These are phyloP conservation scores for Pestalotiopsis sp. DNA, from an alignment of 2,329 filamentous ascomycete species.

Conservation along the genomic window DNA sequence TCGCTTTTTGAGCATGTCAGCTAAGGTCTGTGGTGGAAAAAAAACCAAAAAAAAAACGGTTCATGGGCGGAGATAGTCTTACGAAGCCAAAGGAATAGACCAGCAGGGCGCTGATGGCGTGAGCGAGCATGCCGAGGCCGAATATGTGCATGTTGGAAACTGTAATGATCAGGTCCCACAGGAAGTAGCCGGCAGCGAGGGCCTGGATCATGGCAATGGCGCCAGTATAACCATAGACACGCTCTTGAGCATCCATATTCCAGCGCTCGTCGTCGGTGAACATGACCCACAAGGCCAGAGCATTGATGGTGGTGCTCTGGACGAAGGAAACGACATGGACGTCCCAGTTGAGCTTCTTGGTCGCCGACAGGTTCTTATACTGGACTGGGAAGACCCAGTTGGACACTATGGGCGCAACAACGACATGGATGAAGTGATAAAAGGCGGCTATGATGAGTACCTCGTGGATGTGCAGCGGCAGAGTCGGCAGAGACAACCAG, in stretches of 20 bases:
- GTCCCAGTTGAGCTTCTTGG: constrained; percentile 78
- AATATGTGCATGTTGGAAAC: constrained; percentile 69
- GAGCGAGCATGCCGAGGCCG: constrained; percentile 73
- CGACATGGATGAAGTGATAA: constrained; percentile 68
- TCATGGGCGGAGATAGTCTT: constrained; percentile 38
- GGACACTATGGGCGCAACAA: constrained; percentile 69
- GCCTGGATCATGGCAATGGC: constrained; percentile 72
- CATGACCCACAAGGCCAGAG: constrained; percentile 73
- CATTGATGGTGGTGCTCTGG: constrained; percentile 73
- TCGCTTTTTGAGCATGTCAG: constrained; percentile 49
- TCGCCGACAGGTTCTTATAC: constrained; percentile 62
- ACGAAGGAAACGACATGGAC: constrained; percentile 83
- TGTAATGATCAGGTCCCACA: constrained; percentile 79
- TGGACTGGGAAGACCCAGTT: constrained; percentile 58
- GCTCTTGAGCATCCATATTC: constrained; percentile 65
- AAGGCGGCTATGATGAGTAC: constrained; percentile 64
- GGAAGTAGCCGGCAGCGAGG: constrained; percentile 77
- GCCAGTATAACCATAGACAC: constrained; percentile 78
- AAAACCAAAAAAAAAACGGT: background rate
- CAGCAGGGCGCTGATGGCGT: constrained; percentile 71
- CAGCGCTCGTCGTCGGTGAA: constrained; percentile 65
- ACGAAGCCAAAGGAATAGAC: constrained; percentile 82
- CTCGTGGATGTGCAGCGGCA: constrained; percentile 79
- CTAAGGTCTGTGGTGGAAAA: background rate
- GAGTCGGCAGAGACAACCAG: constrained; percentile 59